These are phyloP conservation scores for Mesembryanthemum crystallinum DNA, from an alignment of 148 eudicot genomes.

Conservation along the genomic window DNA sequence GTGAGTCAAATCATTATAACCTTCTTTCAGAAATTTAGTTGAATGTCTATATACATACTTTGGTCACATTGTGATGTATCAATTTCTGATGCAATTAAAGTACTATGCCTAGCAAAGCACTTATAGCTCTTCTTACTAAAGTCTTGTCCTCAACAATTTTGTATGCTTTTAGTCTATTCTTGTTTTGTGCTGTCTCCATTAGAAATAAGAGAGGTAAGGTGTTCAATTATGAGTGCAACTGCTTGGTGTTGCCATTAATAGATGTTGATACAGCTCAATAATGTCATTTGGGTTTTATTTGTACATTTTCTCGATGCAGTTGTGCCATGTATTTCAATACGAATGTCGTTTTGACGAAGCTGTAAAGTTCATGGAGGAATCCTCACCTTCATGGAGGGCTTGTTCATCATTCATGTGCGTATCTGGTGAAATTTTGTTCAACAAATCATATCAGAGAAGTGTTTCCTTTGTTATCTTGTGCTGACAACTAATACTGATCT, in stretches of 20 bases:
- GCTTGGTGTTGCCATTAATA: neutral
- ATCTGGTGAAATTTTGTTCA: neutral
- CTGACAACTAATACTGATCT: slow-evolving; percentile 14
- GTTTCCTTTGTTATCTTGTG: neutral
- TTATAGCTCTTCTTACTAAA: neutral
- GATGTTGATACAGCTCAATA: neutral
- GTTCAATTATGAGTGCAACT: neutral
- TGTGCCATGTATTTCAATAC: slow-evolving; percentile 80
- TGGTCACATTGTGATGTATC: neutral
- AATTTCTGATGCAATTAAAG: neutral
- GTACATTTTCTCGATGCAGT: slow-evolving; percentile 39
- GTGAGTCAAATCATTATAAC: slow-evolving; percentile 45
- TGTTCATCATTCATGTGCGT: slow-evolving; percentile 75
- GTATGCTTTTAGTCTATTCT: neutral
- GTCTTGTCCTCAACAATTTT: neutral
- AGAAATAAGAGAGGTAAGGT: neutral
- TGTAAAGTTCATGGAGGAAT: slow-evolving; percentile 77
- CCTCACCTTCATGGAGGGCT: slow-evolving; percentile 62
- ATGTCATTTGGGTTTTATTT: neutral
- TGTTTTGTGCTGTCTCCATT: neutral
- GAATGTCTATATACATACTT: neutral
- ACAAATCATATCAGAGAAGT: neutral
- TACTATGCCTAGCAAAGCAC: neutral
- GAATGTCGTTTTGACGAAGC: slow-evolving; percentile 81
- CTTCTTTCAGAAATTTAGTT: slow-evolving; percentile 5